Conservation (phyloP, 768 basidiomycete species). For the Naganishia antarctica region DNA sequence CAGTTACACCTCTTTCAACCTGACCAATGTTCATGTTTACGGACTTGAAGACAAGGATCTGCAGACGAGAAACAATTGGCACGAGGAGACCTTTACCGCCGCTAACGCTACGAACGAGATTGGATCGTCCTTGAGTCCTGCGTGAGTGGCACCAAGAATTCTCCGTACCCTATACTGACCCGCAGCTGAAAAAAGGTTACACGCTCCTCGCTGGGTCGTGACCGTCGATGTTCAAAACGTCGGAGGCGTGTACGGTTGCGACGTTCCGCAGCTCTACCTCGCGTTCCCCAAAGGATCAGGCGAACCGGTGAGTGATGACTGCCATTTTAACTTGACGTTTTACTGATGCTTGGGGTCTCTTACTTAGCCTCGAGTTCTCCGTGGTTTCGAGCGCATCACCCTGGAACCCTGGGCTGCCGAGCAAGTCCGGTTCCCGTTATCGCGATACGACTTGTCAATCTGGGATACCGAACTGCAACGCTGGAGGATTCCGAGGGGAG, state of each 20-base stretch:
- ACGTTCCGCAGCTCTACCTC: constrained; percentile 48
- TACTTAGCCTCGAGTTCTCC: constrained; percentile 15
- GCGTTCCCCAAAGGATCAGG: constrained; percentile 24
- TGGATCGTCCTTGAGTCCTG: constrained; percentile 25
- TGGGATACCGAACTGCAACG: constrained; percentile 43
- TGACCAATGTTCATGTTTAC: constrained; percentile 57
- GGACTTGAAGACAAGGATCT: neutral
- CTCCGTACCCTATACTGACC: neutral
- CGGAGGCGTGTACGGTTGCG: constrained; percentile 43
- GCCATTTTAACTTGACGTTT: neutral
- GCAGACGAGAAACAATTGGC: constrained; percentile 18
- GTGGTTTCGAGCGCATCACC: constrained; percentile 34
- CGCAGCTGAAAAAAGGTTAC: constrained; percentile 30
- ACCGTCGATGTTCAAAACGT: constrained; percentile 43
- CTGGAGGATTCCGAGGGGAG: constrained; percentile 43
- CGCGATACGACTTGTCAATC: constrained; percentile 43
- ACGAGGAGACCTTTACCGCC: constrained; percentile 9
- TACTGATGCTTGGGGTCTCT: neutral
- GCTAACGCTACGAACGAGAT: constrained; percentile 20
- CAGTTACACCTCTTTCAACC: constrained; percentile 76
- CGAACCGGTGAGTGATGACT: constrained; percentile 23
- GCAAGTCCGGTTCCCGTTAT: constrained; percentile 39
- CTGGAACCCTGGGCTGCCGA: constrained; percentile 38
- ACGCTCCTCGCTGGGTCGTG: constrained; percentile 39
- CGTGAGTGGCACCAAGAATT: constrained; percentile 19